Conservation (phyloP, 176 grass and related monocot genomes). For the Bothriochloa decipiens region DNA sequence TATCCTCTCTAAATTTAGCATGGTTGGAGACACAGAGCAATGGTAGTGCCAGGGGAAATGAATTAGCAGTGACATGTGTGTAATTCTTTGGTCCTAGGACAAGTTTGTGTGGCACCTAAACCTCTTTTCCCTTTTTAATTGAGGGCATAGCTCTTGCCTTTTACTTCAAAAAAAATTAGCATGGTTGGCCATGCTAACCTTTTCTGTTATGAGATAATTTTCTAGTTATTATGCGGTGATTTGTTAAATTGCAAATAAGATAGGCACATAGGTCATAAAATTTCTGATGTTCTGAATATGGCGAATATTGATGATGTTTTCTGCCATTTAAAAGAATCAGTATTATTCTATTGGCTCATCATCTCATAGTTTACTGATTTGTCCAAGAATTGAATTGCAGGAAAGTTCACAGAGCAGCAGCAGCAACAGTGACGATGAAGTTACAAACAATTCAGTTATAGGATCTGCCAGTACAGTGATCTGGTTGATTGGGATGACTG, state of each 20-base stretch:
- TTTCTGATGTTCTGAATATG: background rate
- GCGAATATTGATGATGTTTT: no score
- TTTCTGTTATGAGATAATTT: background rate
- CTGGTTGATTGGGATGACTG: slow-evolving; percentile 58
- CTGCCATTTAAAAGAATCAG: background rate
- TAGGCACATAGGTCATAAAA: background rate
- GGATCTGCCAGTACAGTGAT: slow-evolving; percentile 56
- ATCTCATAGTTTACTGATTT: background rate
- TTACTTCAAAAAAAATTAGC: no score
- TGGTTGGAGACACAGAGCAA: background rate
- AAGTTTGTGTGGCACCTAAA: no score
- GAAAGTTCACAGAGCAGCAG: slow-evolving; percentile 32
- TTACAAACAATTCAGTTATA: slow-evolving; percentile 30
- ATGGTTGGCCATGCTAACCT: background rate
- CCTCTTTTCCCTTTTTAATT: no score
- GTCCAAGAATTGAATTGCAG: slow-evolving; percentile 11
- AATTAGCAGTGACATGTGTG: no score
- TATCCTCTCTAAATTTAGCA: background rate
- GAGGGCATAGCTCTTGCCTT: no score
- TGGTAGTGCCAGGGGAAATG: no score
- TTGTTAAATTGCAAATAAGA: background rate
- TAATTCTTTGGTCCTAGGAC: no score
- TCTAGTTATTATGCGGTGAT: background rate
- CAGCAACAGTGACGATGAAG: slow-evolving; percentile 20
- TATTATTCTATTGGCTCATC: background rate